Conservation (phyloP, 2,329 filamentous ascomycete genomes). For the Trichophyton verrucosum region DNA sequence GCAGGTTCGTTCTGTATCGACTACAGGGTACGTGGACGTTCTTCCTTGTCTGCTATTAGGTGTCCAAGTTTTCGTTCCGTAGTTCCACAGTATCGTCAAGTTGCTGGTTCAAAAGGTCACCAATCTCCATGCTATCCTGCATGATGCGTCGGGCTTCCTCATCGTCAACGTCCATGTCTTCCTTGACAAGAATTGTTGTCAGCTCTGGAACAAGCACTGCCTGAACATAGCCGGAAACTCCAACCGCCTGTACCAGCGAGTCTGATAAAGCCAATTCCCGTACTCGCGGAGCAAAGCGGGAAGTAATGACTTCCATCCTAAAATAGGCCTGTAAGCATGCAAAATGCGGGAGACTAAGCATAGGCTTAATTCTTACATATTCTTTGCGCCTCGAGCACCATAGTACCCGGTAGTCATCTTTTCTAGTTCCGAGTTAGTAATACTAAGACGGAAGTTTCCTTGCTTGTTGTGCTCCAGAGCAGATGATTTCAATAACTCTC, state of each 20-base stretch:
- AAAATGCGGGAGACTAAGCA: slow-evolving; percentile 7
- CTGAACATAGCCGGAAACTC: slow-evolving; percentile 58
- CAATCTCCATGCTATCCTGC: slow-evolving; percentile 54
- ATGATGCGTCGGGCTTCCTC: slow-evolving; percentile 45
- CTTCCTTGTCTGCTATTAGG: neutral
- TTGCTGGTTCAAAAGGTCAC: slow-evolving; percentile 56
- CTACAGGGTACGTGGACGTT: neutral
- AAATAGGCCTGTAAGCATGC: slow-evolving; percentile 5
- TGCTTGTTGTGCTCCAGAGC: slow-evolving; percentile 31
- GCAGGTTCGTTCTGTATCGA: neutral
- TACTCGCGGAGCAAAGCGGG: slow-evolving; percentile 46
- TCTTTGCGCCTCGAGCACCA: slow-evolving; percentile 57
- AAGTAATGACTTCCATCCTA: slow-evolving; percentile 47
- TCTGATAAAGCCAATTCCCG: slow-evolving; percentile 53
- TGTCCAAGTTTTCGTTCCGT: slow-evolving; percentile 11
- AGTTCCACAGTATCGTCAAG: slow-evolving; percentile 41
- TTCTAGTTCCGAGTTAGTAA: slow-evolving; percentile 33
- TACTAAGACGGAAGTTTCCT: slow-evolving; percentile 48
- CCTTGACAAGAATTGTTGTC: slow-evolving; percentile 43
- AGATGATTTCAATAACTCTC: slow-evolving; percentile 42
- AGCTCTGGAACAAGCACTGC: slow-evolving; percentile 65
- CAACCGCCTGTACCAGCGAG: slow-evolving; percentile 52
- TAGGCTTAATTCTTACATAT: slow-evolving; percentile 47
- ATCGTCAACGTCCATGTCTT: slow-evolving; percentile 42
- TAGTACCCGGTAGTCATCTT: slow-evolving; percentile 69